A percentile compares a stretch with the other conserved stretches of the same genome.
These are phyloP conservation scores for Cryptosporidium sp. DNA, from an alignment of 169 alveolate genomes.

Conservation along the genomic window DNA sequence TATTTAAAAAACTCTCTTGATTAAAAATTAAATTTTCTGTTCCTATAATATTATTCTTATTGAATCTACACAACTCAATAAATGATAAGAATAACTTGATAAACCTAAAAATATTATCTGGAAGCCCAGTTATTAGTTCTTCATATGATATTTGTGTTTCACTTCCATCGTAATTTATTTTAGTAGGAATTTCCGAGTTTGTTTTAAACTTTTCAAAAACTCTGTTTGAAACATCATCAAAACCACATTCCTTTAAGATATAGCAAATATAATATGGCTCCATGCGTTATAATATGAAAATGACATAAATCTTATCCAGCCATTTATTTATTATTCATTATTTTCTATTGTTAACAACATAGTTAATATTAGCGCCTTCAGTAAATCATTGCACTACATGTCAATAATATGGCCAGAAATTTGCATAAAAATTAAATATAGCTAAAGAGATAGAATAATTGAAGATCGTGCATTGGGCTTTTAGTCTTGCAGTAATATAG, in stretches of 20 bases:
- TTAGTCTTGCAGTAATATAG: no score
- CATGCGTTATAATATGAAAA: neutral
- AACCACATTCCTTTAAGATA: constrained; percentile 39
- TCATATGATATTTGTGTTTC: constrained; percentile 36
- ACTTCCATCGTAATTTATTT: constrained; percentile 32
- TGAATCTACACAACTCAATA: constrained; percentile 4
- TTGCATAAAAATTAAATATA: neutral
- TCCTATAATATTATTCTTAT: constrained; percentile 10
- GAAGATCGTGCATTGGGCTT: neutral
- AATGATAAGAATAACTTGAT: neutral
- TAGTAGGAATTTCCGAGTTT: constrained; percentile 7
- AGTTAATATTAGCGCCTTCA: neutral
- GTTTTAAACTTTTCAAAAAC: constrained; percentile 17
- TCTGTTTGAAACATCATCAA: constrained; percentile 46
- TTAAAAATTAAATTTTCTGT: constrained; percentile 30
- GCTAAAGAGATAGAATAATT: neutral
- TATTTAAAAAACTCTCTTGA: constrained; percentile 13
- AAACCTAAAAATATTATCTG: neutral
- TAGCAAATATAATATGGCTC: constrained; percentile 30
- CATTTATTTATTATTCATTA: constrained; percentile 4
- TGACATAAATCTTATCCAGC: neutral
- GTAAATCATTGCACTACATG: neutral
- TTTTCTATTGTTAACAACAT: neutral
- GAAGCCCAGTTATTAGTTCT: constrained; percentile 5
- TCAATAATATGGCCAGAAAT: neutral